Percentiles rank a stretch among this genome's conserved stretches.
These are phyloP conservation scores for Sarcodon aspratus DNA, from an alignment of 768 basidiomycete species.

Conservation along the genomic window DNA sequence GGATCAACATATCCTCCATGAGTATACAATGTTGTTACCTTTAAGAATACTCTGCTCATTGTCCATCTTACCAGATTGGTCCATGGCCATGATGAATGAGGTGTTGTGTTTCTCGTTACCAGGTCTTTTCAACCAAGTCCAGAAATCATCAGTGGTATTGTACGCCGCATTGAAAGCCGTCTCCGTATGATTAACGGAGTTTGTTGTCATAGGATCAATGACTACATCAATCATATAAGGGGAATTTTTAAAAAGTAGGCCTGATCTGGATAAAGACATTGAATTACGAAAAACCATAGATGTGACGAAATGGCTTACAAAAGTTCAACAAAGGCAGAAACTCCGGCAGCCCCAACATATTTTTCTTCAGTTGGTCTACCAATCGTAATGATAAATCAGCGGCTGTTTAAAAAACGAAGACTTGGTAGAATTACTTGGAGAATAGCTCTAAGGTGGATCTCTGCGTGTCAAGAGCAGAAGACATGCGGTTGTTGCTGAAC, in stretches of 20 bases:
- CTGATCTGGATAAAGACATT: slow-evolving; percentile 1
- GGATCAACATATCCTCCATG: not conserved
- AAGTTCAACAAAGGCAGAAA: slow-evolving; percentile 11
- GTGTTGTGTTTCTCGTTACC: slow-evolving; percentile 9
- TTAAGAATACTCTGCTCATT: too few species aligned
- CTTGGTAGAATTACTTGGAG: not conserved
- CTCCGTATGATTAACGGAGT: slow-evolving; percentile 8
- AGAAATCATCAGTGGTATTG: slow-evolving; percentile 8
- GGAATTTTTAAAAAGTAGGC: slow-evolving; percentile 11
- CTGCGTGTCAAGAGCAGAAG: slow-evolving; percentile 6
- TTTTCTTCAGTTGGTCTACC: slow-evolving; percentile 3
- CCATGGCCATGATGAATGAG: slow-evolving; percentile 16
- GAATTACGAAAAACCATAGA: not conserved
- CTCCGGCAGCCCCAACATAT: slow-evolving; percentile 11
- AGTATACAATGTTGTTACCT: not conserved
- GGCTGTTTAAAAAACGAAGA: slow-evolving; percentile 2
- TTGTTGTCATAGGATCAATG: slow-evolving; percentile 4
- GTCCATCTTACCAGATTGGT: not conserved
- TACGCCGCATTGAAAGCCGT: slow-evolving; percentile 11
- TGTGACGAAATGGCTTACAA: not conserved
- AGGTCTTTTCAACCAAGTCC: slow-evolving; percentile 13
- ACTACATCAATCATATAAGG: slow-evolving; percentile 12
- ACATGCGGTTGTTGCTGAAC: slow-evolving; percentile 18
- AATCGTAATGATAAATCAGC: not conserved
- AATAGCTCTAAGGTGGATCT: slow-evolving; percentile 3